Evolutionary conservation across 495 filamentous ascomycete species (phyloP), one percentile per base, ranked within the genome.

Genomic region (Tuber indicum): DNA sequence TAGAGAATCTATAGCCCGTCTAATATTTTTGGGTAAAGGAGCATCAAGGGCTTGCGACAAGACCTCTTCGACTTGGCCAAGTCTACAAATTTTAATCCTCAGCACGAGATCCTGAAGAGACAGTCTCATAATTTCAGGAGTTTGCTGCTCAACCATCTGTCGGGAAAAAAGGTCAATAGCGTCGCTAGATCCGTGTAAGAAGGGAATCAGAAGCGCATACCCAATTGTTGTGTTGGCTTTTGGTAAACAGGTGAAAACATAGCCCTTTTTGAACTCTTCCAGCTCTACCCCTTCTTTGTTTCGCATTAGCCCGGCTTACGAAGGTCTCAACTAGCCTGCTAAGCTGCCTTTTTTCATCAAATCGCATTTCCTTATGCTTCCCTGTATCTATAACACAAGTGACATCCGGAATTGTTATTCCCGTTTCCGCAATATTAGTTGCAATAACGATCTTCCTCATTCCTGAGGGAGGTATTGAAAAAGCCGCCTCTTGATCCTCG

Each of bases 381-480:
- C 95, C 94, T 19, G 93, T 91, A 84, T 98, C 95, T 75, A 98
- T 91, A 42, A 98, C 95, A 80, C 94, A 96, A 7, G 95, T 98
- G 49, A 98, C 91, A 84, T 98, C 95, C 2, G 95, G 95, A 79
- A 98, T 98, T 0, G 95, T 98, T 81, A 98, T 97, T 85, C 94
- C 94, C 0, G 95, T 98, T 82, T 98, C 95, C 39, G 95, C 95
- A 82, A 98, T 98, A 82, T 98, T 98, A 14, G 95, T 99, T 8
- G 95, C 93, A 70, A 97, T 88, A 6, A 98, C 94, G 76, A 98
- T 96, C 85, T 98, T 98, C 75, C 94, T 88, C 62, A 89, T 87
- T 10, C 93, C 95, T 23, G 87, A 87, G 1, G 93, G 94, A 14
- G 96, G 95, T 4, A 97, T 86, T 2, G 91, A 86, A 82, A 99